Conservation (phyloP, 192 early-diverging fungal genomes). For the Rhizophagus sp. region DNA sequence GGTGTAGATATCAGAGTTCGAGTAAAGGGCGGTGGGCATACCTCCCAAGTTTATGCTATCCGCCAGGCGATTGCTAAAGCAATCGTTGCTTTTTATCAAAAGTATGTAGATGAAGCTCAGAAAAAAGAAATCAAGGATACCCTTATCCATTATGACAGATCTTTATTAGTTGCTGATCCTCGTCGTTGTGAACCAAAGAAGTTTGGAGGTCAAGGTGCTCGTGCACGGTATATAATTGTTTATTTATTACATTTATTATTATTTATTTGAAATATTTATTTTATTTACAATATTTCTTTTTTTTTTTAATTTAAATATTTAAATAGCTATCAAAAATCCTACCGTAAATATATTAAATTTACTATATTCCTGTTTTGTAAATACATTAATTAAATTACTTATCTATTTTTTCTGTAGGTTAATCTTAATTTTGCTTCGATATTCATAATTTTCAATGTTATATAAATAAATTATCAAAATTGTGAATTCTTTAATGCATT, state of each 20-base stretch:
- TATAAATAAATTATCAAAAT: too few species aligned
- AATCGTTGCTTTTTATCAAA: constrained; percentile 99
- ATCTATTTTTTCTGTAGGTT: background rate
- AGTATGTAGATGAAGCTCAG: constrained; percentile 98
- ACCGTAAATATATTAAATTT: constrained; percentile 53
- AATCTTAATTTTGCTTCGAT: background rate
- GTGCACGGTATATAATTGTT: constrained; percentile 73
- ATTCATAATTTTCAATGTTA: too few species aligned
- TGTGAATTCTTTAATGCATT: too few species aligned
- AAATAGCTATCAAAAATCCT: constrained; percentile 78
- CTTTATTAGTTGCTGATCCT: constrained; percentile 97
- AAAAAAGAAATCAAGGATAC: constrained; percentile 99
- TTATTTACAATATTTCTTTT: background rate
- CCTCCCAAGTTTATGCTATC: constrained; percentile 97
- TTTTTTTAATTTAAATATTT: background rate
- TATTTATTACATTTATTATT: background rate
- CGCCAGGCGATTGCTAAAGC: constrained; percentile 99
- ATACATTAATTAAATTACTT: background rate
- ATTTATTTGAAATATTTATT: too few species aligned
- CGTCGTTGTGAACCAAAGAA: constrained; percentile 99
- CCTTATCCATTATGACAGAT: constrained; percentile 84
- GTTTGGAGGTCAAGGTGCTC: constrained; percentile 99
- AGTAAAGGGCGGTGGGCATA: constrained; percentile 96
- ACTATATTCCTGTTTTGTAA: background rate
- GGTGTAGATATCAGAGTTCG: constrained; percentile 96